These are phyloP conservation scores for Helenozyma baotianmanensis DNA, from an alignment of 805 yeast species.

Conservation along the genomic window DNA sequence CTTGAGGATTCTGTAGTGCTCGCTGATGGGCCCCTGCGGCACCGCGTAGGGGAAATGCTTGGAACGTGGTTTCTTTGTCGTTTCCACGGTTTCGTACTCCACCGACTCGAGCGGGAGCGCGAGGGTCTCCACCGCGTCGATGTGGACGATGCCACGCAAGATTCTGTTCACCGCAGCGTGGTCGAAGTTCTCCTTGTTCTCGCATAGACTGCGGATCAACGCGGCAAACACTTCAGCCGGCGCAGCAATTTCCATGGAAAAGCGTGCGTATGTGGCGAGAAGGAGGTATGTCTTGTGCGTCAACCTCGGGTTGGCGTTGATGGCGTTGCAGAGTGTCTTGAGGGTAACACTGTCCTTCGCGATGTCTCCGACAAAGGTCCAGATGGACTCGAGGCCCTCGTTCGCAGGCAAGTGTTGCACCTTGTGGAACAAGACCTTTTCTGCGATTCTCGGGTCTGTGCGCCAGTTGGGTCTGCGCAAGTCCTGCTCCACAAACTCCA, in stretches of 20 bases:
- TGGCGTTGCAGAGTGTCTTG: conserved; percentile 8
- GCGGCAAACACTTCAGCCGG: conserved; percentile 12
- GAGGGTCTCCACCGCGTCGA: conserved; percentile 9
- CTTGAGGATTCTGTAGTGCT: conserved; percentile 13
- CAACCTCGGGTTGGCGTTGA: conserved; percentile 6
- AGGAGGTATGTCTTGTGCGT: background rate
- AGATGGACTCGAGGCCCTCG: conserved; percentile 2
- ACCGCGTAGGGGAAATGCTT: conserved; percentile 3
- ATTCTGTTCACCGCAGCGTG: conserved; percentile 1
- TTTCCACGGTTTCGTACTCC: background rate
- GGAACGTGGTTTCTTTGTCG: background rate
- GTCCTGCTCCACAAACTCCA: conserved; percentile 31
- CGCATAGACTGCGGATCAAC: conserved; percentile 5
- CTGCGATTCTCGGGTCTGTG: conserved; percentile 23
- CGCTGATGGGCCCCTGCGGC: conserved; percentile 5
- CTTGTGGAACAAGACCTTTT: conserved; percentile 21
- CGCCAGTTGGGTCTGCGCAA: conserved; percentile 27
- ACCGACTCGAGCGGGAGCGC: conserved; percentile 7
- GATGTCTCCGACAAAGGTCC: conserved; percentile 1
- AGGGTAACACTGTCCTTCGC: conserved; percentile 9
- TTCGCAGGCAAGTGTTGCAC: conserved; percentile 4
- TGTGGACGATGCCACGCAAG: conserved; percentile 11
- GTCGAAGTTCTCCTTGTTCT: conserved; percentile 4
- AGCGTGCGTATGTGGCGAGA: background rate
- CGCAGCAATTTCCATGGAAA: background rate